A percentile compares a stretch with the other conserved stretches of the same genome.
Evolutionary conservation across 2,329 filamentous ascomycete species (phyloP).

Genomic region (Alternaria sp.): DNA sequence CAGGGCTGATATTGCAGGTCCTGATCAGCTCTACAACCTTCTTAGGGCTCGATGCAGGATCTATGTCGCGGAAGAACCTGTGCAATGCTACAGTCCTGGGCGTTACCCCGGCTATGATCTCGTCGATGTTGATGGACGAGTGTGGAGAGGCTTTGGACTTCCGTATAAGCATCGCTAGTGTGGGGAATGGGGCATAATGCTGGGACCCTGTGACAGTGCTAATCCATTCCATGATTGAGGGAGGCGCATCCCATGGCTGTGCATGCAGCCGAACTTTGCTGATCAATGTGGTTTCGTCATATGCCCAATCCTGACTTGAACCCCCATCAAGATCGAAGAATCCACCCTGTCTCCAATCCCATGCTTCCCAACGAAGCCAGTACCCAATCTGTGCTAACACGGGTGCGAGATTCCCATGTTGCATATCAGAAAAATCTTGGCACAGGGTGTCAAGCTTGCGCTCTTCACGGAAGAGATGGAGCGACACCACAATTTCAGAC

Average conservation of each 20-base stretch:
- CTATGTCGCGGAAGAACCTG: slow-evolving; percentile 66
- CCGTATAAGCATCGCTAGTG: slow-evolving; percentile 44
- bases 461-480: slow-evolving; percentile 91
- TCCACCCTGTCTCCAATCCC: slow-evolving; percentile 60
- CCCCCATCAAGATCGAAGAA: slow-evolving; percentile 69
- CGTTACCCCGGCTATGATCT: slow-evolving; percentile 41
- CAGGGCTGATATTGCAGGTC: slow-evolving; percentile 69
- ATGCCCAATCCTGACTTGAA: slow-evolving; percentile 60
- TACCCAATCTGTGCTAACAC: slow-evolving; percentile 79
- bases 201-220: slow-evolving; percentile 39
- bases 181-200: slow-evolving; percentile 44
- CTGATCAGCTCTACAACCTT: slow-evolving; percentile 78
- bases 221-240: slow-evolving; percentile 65
- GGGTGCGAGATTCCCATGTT: slow-evolving; percentile 66
- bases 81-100: slow-evolving; percentile 71
- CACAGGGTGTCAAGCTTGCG: slow-evolving; percentile 75
- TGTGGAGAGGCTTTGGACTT: slow-evolving; percentile 48
- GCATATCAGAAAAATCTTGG: slow-evolving; percentile 55
- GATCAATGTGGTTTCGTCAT: slow-evolving; percentile 58
- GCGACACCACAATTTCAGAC: slow-evolving; percentile 71
- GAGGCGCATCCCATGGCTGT: slow-evolving; percentile 55
- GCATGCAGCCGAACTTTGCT: slow-evolving; percentile 34
- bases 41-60: slow-evolving; percentile 50
- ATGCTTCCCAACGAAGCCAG: slow-evolving; percentile 79
- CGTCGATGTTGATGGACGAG: slow-evolving; percentile 46